Percentiles rank a stretch among this genome's conserved stretches.
Evolutionary conservation across 139 green algal species (phyloP).

Genomic region (Micractinium conductrix): DNA sequence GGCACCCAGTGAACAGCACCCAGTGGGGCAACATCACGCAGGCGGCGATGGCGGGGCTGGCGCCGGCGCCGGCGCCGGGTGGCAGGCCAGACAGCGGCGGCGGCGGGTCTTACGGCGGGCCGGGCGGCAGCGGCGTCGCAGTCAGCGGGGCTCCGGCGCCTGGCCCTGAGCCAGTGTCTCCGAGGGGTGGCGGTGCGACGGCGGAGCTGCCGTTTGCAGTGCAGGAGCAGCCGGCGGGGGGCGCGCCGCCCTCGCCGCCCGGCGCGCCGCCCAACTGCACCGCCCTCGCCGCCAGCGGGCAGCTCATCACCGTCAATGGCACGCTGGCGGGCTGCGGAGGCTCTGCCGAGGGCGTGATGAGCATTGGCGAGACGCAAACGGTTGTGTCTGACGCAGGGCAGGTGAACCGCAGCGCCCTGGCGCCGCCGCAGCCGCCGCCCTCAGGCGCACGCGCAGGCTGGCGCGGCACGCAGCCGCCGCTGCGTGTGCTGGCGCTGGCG

Average conservation of each 20-base stretch:
- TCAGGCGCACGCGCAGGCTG: background rate
- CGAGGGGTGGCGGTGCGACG: background rate
- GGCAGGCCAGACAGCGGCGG: background rate
- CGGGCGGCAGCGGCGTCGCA: too few relatives aligned
- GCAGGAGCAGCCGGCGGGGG: background rate
- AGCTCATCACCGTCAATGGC: slow-evolving; percentile 12
- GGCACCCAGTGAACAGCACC: background rate
- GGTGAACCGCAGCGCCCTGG: background rate
- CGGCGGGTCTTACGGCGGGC: background rate
- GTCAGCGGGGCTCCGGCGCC: background rate
- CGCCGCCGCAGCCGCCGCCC: background rate
- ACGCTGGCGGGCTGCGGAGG: background rate
- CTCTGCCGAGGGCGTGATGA: background rate
- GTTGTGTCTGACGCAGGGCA: slow-evolving; percentile 9
- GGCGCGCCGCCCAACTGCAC: slow-evolving; percentile 7
- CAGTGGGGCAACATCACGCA: background rate
- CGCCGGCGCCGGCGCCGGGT: background rate
- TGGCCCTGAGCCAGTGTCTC: background rate
- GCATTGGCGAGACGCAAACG: background rate
- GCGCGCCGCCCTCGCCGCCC: background rate
- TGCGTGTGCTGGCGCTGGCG: background rate
- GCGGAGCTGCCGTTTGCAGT: background rate
- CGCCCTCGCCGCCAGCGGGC: slow-evolving; percentile 14
- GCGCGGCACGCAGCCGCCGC: background rate
- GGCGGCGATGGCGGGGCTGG: too few relatives aligned